Percentiles rank a stretch among this genome's conserved stretches.
Conservation (phyloP, 2,329 filamentous ascomycete genomes). For the Botrytis fabae region DNA sequence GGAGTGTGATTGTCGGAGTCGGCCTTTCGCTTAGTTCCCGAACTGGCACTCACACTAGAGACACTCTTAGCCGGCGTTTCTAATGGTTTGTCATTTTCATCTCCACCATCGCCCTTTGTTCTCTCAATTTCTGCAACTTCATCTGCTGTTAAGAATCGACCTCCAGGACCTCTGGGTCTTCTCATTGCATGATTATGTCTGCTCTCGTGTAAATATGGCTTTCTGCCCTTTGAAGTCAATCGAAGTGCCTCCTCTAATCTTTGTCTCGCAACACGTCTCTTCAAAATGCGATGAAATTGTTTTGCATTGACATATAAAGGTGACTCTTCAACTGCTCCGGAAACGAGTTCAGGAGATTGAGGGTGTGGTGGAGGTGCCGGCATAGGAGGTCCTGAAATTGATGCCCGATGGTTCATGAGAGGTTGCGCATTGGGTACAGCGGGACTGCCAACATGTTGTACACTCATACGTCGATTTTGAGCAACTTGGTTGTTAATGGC, state of each 20-base stretch:
- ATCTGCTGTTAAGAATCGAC: slow-evolving; percentile 92
- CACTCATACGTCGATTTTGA: slow-evolving; percentile 69
- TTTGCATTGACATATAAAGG: slow-evolving; percentile 98
- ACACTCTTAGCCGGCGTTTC: slow-evolving; percentile 38
- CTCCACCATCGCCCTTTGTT: slow-evolving; percentile 47
- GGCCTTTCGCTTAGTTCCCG: slow-evolving; percentile 62
- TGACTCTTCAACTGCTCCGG: slow-evolving; percentile 77
- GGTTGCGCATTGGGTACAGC: slow-evolving; percentile 71
- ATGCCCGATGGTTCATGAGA: slow-evolving; percentile 69
- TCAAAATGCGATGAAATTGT: slow-evolving; percentile 95
- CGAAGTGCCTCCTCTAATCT: slow-evolving; percentile 90
- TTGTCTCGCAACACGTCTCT: slow-evolving; percentile 88
- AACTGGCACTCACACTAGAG: slow-evolving; percentile 37
- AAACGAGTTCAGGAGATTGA: slow-evolving; percentile 77
- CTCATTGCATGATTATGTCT: slow-evolving; percentile 98
- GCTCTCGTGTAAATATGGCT: slow-evolving; percentile 96
- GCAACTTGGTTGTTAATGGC: slow-evolving; percentile 62
- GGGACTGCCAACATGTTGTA: slow-evolving; percentile 65
- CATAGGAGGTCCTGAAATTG: slow-evolving; percentile 61
- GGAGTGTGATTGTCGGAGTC: slow-evolving; percentile 50
- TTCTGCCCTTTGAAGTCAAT: slow-evolving; percentile 90
- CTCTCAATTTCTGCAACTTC: slow-evolving; percentile 90
- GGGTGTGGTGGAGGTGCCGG: slow-evolving; percentile 62
- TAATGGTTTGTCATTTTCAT: slow-evolving; percentile 44
- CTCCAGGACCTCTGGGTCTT: slow-evolving; percentile 86